These are phyloP conservation scores for Suillus occidentalis DNA, from an alignment of 768 basidiomycete species.

Conservation along the genomic window DNA sequence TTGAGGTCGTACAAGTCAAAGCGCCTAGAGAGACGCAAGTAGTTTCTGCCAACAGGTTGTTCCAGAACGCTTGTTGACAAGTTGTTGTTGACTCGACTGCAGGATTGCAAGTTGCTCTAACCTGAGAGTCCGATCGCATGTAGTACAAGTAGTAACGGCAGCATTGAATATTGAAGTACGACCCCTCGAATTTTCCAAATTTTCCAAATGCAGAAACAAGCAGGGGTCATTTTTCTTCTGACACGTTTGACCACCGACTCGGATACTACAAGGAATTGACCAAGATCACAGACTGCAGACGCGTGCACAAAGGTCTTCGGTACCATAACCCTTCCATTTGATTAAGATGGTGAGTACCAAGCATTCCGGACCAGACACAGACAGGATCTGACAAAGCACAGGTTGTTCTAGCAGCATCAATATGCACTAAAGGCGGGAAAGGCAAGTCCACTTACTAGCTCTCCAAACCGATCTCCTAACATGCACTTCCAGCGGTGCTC, in stretches of 20 bases:
- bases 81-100: no score
- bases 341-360: slow-evolving; percentile 2
- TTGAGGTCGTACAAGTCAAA: background rate
- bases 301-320: background rate
- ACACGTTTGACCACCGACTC: background rate
- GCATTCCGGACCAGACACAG: background rate
- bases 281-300: background rate
- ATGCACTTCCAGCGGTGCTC: slow-evolving; percentile 67
- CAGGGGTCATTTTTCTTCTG: background rate
- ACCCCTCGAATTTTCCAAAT: background rate
- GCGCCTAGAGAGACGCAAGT: background rate
- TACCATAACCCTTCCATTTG: background rate
- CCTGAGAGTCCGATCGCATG: no score
- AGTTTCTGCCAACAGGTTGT: background rate
- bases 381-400: slow-evolving; percentile 27
- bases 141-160: no score
- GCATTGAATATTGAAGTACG: no score
- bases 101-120: background rate
- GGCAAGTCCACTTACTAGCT: slow-evolving; percentile 49
- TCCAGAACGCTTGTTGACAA: background rate
- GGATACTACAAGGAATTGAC: background rate
- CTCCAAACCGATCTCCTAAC: slow-evolving; percentile 3
- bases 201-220: background rate
- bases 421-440: slow-evolving; percentile 94
- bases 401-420: slow-evolving; percentile 93